Percentiles rank a stretch among this genome's conserved stretches.
phyloP scores from a whole-genome alignment of 139 green algal genomes.

The Trebouxia sp. region DNA sequence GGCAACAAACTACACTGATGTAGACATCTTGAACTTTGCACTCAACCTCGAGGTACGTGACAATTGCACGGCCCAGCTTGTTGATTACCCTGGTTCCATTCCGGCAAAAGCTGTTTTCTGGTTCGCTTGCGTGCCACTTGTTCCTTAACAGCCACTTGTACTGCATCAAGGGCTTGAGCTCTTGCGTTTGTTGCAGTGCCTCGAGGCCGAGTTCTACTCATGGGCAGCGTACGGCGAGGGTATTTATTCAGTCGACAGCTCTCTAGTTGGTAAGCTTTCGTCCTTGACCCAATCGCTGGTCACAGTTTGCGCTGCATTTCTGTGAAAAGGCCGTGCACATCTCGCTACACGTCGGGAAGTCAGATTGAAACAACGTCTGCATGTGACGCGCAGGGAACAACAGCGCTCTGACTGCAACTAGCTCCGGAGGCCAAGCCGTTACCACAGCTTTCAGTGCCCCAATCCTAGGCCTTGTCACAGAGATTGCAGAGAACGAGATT shows the following conservation, averaged over 20 bases:
- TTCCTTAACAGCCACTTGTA: too few species aligned
- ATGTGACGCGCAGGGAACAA: background rate
- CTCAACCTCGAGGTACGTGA: background rate
- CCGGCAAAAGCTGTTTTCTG: too few species aligned
- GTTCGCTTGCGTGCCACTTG: too few species aligned
- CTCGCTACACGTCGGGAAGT: too few species aligned
- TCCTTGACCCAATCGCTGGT: too few species aligned
- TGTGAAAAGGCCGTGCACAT: too few species aligned
- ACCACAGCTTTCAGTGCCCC: background rate
- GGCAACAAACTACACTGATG: constrained; percentile 17
- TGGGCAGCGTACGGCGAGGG: background rate
- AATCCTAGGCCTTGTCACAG: background rate
- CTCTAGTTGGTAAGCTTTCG: background rate
- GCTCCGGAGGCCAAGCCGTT: background rate
- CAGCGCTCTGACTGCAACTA: background rate
- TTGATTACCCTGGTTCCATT: too few species aligned
- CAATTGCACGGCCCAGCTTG: background rate
- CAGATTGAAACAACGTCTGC: too few species aligned
- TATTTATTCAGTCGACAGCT: background rate
- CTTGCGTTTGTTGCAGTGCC: too few species aligned
- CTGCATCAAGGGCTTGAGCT: too few species aligned
- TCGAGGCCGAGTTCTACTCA: constrained; percentile 14
- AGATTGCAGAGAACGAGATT: constrained; percentile 9
- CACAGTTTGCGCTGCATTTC: too few species aligned
- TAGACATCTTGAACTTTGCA: constrained; percentile 7